Conservation (phyloP, 495 filamentous ascomycete genomes). For the Astrocystis sublimbata region DNA sequence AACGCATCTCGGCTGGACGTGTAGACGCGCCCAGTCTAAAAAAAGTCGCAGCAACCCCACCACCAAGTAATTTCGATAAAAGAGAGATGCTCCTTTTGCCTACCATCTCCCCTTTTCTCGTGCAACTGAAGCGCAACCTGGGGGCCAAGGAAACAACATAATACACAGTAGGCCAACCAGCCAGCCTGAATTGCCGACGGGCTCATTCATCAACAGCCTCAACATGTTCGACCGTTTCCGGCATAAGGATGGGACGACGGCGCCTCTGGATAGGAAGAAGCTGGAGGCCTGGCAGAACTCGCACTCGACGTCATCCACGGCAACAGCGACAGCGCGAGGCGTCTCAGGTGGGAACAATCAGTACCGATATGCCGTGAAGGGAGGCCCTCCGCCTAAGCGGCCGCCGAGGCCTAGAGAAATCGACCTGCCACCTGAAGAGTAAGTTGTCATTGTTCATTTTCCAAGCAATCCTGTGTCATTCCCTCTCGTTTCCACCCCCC, state of each 20-base stretch:
- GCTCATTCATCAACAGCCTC: neutral
- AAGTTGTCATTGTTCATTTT: neutral
- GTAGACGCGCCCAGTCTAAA: neutral
- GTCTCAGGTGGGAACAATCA: conserved; percentile 30
- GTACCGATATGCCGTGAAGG: conserved; percentile 33
- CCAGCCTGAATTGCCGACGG: neutral
- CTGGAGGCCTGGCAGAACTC: conserved; percentile 33
- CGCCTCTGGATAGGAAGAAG: conserved; percentile 29
- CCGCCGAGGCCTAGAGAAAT: conserved; percentile 22
- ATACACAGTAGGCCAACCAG: too few relatives aligned
- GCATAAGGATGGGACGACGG: conserved; percentile 27
- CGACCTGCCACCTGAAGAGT: conserved; percentile 3
- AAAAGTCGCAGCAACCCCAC: neutral
- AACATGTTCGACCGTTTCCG: conserved; percentile 36
- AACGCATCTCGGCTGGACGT: neutral
- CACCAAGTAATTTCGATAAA: neutral
- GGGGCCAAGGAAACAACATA: neutral
- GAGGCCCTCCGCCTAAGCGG: conserved; percentile 26
- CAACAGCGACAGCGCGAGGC: conserved; percentile 13
- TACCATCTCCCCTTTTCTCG: neutral
- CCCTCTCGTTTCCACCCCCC: conserved; percentile 5
- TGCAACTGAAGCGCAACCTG: neutral
- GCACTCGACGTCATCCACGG: conserved; percentile 24
- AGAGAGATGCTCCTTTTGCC: neutral
- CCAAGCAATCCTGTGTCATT: neutral